A percentile compares a stretch with the other conserved stretches of the same genome.
Conservation (phyloP, 768 basidiomycete genomes). For the Leccinum pellstonianum region DNA sequence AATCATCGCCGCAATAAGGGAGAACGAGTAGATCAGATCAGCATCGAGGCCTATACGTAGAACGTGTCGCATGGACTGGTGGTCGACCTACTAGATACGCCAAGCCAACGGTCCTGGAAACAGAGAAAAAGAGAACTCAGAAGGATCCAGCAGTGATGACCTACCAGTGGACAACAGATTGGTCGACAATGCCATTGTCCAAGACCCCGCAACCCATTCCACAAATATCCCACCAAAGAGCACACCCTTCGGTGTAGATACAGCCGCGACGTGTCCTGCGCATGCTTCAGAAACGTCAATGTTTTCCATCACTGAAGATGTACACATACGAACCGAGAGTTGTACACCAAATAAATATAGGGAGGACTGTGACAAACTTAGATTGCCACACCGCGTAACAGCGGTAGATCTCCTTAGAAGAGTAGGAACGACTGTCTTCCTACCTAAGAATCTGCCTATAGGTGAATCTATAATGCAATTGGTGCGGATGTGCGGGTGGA, state of each 20-base stretch:
- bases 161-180: slow-evolving; percentile 35
- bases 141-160: not conserved
- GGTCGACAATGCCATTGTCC: slow-evolving; percentile 30
- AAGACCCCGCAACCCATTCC: slow-evolving; percentile 37
- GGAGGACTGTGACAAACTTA: slow-evolving; percentile 25
- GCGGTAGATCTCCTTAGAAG: slow-evolving; percentile 19
- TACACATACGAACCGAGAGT: slow-evolving; percentile 19
- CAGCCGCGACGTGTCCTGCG: too few species aligned
- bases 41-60: slow-evolving; percentile 36
- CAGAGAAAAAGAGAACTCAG: not conserved
- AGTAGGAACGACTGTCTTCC: too few species aligned
- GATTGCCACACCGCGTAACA: slow-evolving; percentile 35
- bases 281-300: slow-evolving; percentile 14
- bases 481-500: not conserved
- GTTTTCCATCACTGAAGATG: not conserved
- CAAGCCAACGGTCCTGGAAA: slow-evolving; percentile 26
- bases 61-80: slow-evolving; percentile 12
- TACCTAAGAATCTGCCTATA: too few species aligned
- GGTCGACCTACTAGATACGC: slow-evolving; percentile 32
- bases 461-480: not conserved
- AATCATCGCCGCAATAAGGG: slow-evolving; percentile 32
- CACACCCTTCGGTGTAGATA: too few species aligned
- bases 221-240: slow-evolving; percentile 30
- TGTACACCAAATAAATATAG: slow-evolving; percentile 29
- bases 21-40: slow-evolving; percentile 37